Evolutionary conservation across 768 basidiomycete species (phyloP).

Genomic region (Russula earlei): DNA sequence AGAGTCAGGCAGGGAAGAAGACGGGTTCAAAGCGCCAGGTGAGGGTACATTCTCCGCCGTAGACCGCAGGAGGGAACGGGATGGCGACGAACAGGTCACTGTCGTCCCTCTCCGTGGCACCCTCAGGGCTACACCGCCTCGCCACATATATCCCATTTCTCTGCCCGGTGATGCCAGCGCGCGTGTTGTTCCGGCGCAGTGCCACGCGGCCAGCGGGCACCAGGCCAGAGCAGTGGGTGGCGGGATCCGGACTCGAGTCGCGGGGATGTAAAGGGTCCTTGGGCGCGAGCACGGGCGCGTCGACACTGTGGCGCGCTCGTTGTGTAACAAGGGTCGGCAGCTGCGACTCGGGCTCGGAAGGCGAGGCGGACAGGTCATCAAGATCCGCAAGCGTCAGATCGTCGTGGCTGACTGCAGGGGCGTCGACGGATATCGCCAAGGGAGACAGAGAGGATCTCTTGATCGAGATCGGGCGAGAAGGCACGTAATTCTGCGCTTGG

Average conservation of each 20-base stretch:
- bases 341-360: slow-evolving; percentile 32
- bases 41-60: slow-evolving; percentile 41
- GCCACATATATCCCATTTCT: slow-evolving; percentile 11
- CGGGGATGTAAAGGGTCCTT: slow-evolving; percentile 30
- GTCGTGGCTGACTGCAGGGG: not conserved
- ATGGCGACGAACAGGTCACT: slow-evolving; percentile 32
- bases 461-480: slow-evolving; percentile 13
- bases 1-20: slow-evolving; percentile 4
- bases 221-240: slow-evolving; percentile 25
- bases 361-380: not conserved
- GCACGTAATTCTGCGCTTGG: slow-evolving; percentile 22
- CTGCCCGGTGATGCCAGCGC: not conserved
- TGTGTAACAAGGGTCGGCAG: slow-evolving; percentile 43
- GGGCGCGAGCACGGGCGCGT: slow-evolving; percentile 32
- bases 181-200: slow-evolving; percentile 43
- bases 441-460: slow-evolving; percentile 5
- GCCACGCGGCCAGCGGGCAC: slow-evolving; percentile 33
- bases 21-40: slow-evolving; percentile 25
- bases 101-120: slow-evolving; percentile 6
- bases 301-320: slow-evolving; percentile 55
- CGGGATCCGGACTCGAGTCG: slow-evolving; percentile 50
- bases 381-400: not conserved
- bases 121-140: slow-evolving; percentile 9
- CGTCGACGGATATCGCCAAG: not conserved
- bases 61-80: slow-evolving; percentile 57